phyloP scores from a whole-genome alignment of 129 eudicot species.

The Flaveria trinervia region DNA sequence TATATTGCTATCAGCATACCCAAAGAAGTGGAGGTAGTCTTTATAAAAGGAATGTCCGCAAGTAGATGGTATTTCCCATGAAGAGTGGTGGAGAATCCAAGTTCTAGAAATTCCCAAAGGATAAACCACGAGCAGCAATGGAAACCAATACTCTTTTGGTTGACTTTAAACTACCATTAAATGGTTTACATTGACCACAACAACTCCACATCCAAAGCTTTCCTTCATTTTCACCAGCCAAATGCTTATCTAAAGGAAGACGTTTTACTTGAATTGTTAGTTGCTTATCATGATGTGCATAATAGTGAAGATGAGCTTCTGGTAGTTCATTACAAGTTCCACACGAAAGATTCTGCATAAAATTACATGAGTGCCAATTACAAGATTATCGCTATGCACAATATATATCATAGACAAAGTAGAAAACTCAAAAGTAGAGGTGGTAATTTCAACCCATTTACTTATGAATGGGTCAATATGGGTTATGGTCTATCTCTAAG shows the following conservation, averaged over 20 bases:
- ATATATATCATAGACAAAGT: constrained; percentile 1
- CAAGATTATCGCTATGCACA: constrained; percentile 3
- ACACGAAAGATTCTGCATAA: constrained; percentile 63
- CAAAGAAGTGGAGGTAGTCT: constrained; percentile 88
- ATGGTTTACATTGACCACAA: constrained; percentile 78
- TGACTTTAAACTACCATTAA: constrained; percentile 61
- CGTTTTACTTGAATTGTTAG: constrained; percentile 69
- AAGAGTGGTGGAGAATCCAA: constrained; percentile 73
- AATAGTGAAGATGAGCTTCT: constrained; percentile 73
- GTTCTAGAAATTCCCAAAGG: constrained; percentile 94
- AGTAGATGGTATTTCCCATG: constrained; percentile 56
- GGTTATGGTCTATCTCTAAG: neutral
- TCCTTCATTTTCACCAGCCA: constrained; percentile 80
- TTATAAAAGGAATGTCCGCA: constrained; percentile 82
- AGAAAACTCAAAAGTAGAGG: neutral
- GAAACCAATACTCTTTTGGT: constrained; percentile 90
- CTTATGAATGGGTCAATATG: neutral
- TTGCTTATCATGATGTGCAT: constrained; percentile 84
- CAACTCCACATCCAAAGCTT: constrained; percentile 99
- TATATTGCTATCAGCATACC: constrained; percentile 47
- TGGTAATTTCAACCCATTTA: constrained; percentile 10
- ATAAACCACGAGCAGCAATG: constrained; percentile 79
- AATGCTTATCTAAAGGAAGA: constrained; percentile 46
- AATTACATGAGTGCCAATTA: constrained; percentile 16
- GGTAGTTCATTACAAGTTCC: constrained; percentile 69